Conservation (phyloP, 768 basidiomycete genomes). For the Neoboletus magnificus region DNA sequence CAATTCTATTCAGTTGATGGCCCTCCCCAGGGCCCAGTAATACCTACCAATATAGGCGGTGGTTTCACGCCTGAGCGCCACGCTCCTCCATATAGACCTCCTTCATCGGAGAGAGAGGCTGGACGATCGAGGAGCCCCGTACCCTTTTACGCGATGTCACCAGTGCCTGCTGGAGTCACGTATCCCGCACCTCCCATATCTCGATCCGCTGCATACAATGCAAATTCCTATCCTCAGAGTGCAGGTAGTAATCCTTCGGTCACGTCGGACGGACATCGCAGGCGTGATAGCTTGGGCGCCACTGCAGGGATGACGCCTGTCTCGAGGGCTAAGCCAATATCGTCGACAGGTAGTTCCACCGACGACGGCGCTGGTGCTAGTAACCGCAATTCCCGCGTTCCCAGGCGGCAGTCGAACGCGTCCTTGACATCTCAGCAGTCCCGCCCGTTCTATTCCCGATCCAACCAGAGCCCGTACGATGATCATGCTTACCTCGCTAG, state of each 20-base stretch:
- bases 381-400: constrained; percentile 4
- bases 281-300: constrained; percentile 21
- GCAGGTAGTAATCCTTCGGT: constrained; percentile 16
- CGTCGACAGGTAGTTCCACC: constrained; percentile 6
- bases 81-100: constrained; percentile 4
- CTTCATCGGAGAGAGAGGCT: constrained; percentile 21
- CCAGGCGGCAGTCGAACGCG: constrained; percentile 24
- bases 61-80: constrained; percentile 11
- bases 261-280: constrained; percentile 26
- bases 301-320: constrained; percentile 28
- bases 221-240: background rate
- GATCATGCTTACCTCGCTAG: constrained; percentile 26
- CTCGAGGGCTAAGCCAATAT: constrained; percentile 10
- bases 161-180: constrained; percentile 23
- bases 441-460: constrained; percentile 16
- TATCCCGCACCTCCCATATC: constrained; percentile 30
- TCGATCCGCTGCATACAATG: constrained; percentile 19
- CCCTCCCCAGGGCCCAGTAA: constrained; percentile 20
- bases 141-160: constrained; percentile 25
- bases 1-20: constrained; percentile 9
- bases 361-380: constrained; percentile 4
- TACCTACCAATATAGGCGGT: constrained; percentile 15
- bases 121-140: constrained; percentile 20
- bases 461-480: constrained; percentile 24
- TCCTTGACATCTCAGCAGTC: constrained; percentile 20